Evolutionary conservation across 2,329 filamentous ascomycete species (phyloP).

Genomic region (Aspergillus puulaauensis): DNA sequence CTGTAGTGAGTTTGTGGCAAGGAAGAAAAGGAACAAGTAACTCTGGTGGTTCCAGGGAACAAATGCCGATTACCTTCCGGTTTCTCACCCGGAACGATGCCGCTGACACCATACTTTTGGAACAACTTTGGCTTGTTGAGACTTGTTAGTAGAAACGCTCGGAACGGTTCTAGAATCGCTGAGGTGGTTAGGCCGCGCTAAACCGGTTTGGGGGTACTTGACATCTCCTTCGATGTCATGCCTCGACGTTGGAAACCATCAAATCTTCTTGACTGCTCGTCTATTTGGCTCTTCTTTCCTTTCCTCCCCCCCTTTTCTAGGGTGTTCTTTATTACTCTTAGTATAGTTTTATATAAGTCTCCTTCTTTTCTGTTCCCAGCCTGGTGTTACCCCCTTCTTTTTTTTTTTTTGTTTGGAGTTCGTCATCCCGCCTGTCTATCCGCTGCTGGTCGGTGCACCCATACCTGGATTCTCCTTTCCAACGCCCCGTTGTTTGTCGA

Average conservation of each 20-base stretch:
- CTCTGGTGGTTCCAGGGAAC: not conserved
- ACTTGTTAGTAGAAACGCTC: not conserved
- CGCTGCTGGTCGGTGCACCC: slow-evolving; percentile 21
- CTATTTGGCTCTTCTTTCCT: slow-evolving; percentile 16
- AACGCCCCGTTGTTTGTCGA: not conserved
- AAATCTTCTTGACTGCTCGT: slow-evolving; percentile 14
- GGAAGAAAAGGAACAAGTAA: not conserved
- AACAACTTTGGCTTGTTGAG: too few relatives aligned
- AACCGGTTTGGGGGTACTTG: slow-evolving; percentile 24
- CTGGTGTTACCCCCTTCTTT: slow-evolving; percentile 19
- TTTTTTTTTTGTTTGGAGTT: slow-evolving; percentile 12
- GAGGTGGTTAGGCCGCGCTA: slow-evolving; percentile 22
- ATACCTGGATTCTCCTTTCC: slow-evolving; percentile 9
- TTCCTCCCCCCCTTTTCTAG: slow-evolving; percentile 22
- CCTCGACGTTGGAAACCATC: slow-evolving; percentile 23
- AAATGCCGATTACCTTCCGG: not conserved
- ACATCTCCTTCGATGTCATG: slow-evolving; percentile 29
- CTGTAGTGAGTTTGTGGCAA: not conserved
- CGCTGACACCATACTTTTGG: not conserved
- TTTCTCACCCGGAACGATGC: not conserved
- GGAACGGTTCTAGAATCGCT: slow-evolving; percentile 24
- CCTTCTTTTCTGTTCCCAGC: slow-evolving; percentile 1
- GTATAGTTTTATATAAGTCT: not conserved
- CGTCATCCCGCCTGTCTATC: slow-evolving; percentile 19
- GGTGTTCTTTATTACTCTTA: slow-evolving; percentile 15